Evolutionary conservation across 208 protist genomes (phyloP), one percentile per base, ranked within the genome.

Genomic region (Eutreptiella sp.): DNA sequence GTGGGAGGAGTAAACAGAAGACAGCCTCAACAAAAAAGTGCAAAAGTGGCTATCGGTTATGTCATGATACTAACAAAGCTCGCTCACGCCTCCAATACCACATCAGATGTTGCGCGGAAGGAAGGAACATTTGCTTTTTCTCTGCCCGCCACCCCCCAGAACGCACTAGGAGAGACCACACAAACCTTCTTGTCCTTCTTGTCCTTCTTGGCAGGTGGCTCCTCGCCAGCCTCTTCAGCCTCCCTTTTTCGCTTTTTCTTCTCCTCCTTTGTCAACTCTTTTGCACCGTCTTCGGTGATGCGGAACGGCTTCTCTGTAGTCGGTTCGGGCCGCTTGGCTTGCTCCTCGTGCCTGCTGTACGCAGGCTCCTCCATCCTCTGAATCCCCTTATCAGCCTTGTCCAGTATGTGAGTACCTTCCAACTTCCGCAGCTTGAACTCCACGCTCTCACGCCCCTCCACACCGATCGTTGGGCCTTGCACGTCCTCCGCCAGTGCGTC

Each of bases 401-500:
- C 27, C 16, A 54, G 28, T 31, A 21, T 4, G 60, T 5, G 36
- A 4, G 1, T 70, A 19, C 54, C 52, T 53, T 21, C 23, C 32
- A 45, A 4, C 27, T 63, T 34, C 9, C 28, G 4, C 16, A 85
- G 28, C 26, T 80, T 58, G 11, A 29, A 35, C 28, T 85, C 77
- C 4, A 86, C 76, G 28, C 70, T 68, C 7, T 52, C 59, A 27
- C 61, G 58, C 29, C 67, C 50, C 4, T 73, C 50, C 2, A 82
- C 35, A 55, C 79, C 86, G 57, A 89, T 82, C 4, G 48, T 63
- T n/a, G n/a, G n/a, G 0, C 68, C 70, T 63, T 90, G 85, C 65
- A 90, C 81, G 47, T 85, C 74, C 64, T 98, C 95, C 27, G 89
- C 93, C 48, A 99, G 91, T 11, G 94, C 96, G 80, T 99, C 97